phyloP scores from a whole-genome alignment of 352 stramenopile species.

The Globisporangium carolinianum region DNA sequence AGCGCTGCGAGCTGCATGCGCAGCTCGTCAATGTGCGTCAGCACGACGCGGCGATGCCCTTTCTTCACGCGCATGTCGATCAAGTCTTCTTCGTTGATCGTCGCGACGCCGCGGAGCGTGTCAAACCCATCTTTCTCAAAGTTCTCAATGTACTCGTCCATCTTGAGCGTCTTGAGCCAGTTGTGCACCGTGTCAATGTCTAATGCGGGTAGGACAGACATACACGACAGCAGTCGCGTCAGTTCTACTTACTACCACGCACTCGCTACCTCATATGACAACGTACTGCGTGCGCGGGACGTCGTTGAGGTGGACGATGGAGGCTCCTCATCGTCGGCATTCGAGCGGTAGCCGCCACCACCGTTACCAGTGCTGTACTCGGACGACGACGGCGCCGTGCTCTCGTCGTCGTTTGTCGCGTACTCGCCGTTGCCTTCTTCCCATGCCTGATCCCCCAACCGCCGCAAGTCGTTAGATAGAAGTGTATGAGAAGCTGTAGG shows the following conservation, averaged over 20 bases:
- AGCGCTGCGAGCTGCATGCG: constrained; percentile 53
- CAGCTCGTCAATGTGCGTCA: constrained; percentile 83
- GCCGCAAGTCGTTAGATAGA: neutral
- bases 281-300: constrained; percentile 44
- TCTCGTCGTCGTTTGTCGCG: constrained; percentile 57
- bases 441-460: constrained; percentile 33
- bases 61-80: constrained; percentile 89
- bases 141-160: constrained; percentile 84
- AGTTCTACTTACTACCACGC: too few relatives aligned
- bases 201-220: constrained; percentile 8
- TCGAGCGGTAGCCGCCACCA: constrained; percentile 10
- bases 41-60: constrained; percentile 74
- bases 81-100: constrained; percentile 82
- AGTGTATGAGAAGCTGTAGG: neutral
- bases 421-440: constrained; percentile 88
- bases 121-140: constrained; percentile 88
- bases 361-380: constrained; percentile 3
- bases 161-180: constrained; percentile 83
- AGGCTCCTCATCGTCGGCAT: constrained; percentile 38
- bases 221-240: neutral
- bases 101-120: constrained; percentile 75
- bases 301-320: constrained; percentile 10
- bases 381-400: constrained; percentile 4
- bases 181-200: constrained; percentile 78
- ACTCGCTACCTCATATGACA: too few relatives aligned